A percentile compares a stretch with the other conserved stretches of the same genome.
Conservation (phyloP, 768 basidiomycete species). For the Strobilomyces dryophilus region DNA sequence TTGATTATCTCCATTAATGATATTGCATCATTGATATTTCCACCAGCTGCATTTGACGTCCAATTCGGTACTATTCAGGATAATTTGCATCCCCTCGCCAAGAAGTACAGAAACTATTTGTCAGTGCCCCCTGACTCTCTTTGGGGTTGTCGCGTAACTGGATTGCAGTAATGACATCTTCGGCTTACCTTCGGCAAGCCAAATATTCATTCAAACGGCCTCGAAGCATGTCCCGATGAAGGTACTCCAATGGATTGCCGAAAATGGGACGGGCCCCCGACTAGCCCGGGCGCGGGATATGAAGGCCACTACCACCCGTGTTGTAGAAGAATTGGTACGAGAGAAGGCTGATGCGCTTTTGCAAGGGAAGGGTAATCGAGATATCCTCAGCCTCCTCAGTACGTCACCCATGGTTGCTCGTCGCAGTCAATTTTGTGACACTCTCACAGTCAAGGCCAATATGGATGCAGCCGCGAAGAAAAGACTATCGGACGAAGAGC, state of each 20-base stretch:
- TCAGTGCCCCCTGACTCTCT: background rate
- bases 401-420: background rate
- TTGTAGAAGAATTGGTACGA: constrained; percentile 3
- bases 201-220: constrained; percentile 5
- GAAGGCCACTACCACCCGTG: background rate
- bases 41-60: background rate
- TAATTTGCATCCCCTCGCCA: background rate
- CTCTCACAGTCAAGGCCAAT: background rate
- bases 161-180: background rate
- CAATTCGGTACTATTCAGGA: background rate
- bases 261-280: background rate
- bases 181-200: background rate
- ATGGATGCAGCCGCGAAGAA: constrained; percentile 8
- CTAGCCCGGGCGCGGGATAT: background rate
- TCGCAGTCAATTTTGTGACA: background rate
- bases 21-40: background rate
- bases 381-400: constrained; percentile 37
- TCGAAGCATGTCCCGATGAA: constrained; percentile 2
- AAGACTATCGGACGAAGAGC: constrained; percentile 14
- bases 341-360: constrained; percentile 8
- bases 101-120: background rate
- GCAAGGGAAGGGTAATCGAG: constrained; percentile 8
- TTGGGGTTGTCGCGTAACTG: background rate
- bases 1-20: background rate
- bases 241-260: background rate